Percentiles rank a stretch among this genome's conserved stretches.
These are phyloP conservation scores for Kluyveromyces starmeri DNA, from an alignment of 805 yeast species.

Conservation along the genomic window DNA sequence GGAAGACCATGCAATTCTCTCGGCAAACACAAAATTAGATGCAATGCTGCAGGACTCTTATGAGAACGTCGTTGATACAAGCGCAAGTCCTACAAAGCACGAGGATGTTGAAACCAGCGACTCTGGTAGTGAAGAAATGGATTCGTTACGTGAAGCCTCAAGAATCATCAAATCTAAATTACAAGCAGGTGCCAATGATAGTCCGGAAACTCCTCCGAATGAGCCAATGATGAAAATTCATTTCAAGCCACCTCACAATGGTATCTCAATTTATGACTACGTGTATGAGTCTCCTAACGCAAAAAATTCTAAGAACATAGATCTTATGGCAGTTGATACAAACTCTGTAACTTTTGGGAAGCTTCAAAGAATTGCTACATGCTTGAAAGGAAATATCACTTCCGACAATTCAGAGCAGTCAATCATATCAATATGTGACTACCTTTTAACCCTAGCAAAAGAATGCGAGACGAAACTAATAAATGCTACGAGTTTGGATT, in stretches of 20 bases:
- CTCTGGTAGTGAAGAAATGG: conserved; percentile 1
- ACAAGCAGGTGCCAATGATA: neutral
- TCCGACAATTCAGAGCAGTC: neutral
- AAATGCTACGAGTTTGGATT: conserved; percentile 1
- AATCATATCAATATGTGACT: conserved; percentile 2
- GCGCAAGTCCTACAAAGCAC: conserved; percentile 4
- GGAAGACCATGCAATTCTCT: conserved; percentile 2
- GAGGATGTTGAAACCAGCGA: neutral
- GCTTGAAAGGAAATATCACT: neutral
- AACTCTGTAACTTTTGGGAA: conserved; percentile 4
- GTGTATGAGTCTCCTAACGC: conserved; percentile 5
- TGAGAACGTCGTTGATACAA: conserved; percentile 5
- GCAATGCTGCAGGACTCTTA: conserved; percentile 4
- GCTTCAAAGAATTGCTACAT: conserved; percentile 2
- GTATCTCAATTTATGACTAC: conserved; percentile 3
- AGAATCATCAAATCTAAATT: conserved; percentile 4
- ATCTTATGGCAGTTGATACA: conserved; percentile 2
- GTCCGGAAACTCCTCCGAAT: conserved; percentile 5
- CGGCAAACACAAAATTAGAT: conserved; percentile 2
- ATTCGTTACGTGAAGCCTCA: conserved; percentile 3
- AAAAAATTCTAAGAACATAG: conserved; percentile 4
- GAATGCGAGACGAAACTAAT: conserved; percentile 5
- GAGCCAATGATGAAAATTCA: conserved; percentile 3
- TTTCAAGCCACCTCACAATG: conserved; percentile 3
- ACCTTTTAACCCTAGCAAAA: conserved; percentile 3